Percentiles rank a stretch among this genome's conserved stretches.
These are phyloP conservation scores for Mortierella sp. DNA, from an alignment of 371 early-diverging fungal genomes.

Conservation along the genomic window DNA sequence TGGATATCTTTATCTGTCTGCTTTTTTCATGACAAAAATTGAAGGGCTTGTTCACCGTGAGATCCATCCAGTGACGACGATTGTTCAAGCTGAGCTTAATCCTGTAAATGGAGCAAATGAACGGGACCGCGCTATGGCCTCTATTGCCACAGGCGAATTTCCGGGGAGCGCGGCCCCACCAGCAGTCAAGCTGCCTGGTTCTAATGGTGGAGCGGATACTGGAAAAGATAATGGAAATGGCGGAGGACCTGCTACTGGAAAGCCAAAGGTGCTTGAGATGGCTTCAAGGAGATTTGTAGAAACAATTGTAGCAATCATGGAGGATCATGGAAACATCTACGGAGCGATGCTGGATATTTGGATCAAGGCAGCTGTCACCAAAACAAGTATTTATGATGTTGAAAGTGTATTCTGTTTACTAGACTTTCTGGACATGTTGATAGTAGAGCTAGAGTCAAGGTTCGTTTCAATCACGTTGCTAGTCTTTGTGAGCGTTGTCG, in stretches of 20 bases:
- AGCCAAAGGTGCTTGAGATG: slow-evolving; percentile 65
- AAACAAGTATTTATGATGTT: slow-evolving; percentile 61
- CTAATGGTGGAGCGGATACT: slow-evolving; percentile 17
- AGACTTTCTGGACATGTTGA: slow-evolving; percentile 63
- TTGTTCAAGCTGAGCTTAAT: slow-evolving; percentile 55
- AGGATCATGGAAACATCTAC: slow-evolving; percentile 57
- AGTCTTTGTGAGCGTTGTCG: neutral
- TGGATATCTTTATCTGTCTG: slow-evolving; percentile 65
- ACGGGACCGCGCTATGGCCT: slow-evolving; percentile 37
- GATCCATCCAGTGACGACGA: slow-evolving; percentile 65
- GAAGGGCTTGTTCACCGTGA: slow-evolving; percentile 64
- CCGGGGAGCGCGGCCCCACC: slow-evolving; percentile 51
- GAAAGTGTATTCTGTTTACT: slow-evolving; percentile 68
- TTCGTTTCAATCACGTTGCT: slow-evolving; percentile 13
- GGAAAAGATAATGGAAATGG: slow-evolving; percentile 28
- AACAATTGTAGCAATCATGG: slow-evolving; percentile 62
- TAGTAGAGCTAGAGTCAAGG: slow-evolving; percentile 60
- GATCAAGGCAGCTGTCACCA: slow-evolving; percentile 65
- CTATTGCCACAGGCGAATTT: slow-evolving; percentile 48
- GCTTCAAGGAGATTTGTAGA: slow-evolving; percentile 67
- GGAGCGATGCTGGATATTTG: slow-evolving; percentile 69
- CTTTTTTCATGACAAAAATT: slow-evolving; percentile 65
- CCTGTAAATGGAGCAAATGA: slow-evolving; percentile 23
- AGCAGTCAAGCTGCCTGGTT: slow-evolving; percentile 25
- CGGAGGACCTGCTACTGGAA: slow-evolving; percentile 49